Conservation (phyloP, 1,284 basidiomycete species). For the Pascua sp. region DNA sequence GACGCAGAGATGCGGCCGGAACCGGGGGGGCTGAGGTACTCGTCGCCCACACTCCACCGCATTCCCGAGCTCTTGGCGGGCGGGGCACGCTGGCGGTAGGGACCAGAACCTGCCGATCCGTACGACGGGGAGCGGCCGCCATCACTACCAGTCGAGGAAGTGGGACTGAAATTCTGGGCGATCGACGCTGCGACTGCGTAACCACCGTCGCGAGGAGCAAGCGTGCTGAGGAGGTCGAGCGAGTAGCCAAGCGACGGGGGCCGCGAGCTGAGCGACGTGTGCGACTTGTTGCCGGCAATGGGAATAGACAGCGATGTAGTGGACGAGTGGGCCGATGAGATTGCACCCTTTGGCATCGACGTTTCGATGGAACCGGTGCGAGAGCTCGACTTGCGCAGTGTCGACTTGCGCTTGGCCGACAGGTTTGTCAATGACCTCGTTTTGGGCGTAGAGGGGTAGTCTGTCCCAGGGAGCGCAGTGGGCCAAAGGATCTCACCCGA, state of each 20-base stretch:
- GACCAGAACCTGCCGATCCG: constrained; percentile 11
- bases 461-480: constrained; percentile 24
- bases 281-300: constrained; percentile 32
- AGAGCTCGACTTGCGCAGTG: constrained; percentile 17
- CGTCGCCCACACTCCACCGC: constrained; percentile 43
- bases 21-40: constrained; percentile 24
- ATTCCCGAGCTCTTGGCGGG: constrained; percentile 39
- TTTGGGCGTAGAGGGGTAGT: constrained; percentile 19
- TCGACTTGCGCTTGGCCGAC: constrained; percentile 17
- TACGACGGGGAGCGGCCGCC: constrained; percentile 23
- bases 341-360: constrained; percentile 10
- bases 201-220: constrained; percentile 47
- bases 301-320: constrained; percentile 35
- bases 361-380: constrained; percentile 18
- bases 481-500: constrained; percentile 28
- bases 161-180: constrained; percentile 17
- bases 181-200: constrained; percentile 48
- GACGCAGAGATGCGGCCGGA: constrained; percentile 13
- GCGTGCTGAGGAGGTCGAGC: constrained; percentile 37
- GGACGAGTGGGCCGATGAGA: constrained; percentile 43
- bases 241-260: constrained; percentile 37
- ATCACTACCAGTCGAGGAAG: constrained; percentile 25
- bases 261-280: constrained; percentile 19
- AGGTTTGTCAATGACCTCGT: constrained; percentile 39
- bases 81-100: constrained; percentile 24